Percentiles rank a stretch among this genome's conserved stretches.
Conservation (phyloP, 352 stramenopile genomes). For the Phytophthora nicotianae region DNA sequence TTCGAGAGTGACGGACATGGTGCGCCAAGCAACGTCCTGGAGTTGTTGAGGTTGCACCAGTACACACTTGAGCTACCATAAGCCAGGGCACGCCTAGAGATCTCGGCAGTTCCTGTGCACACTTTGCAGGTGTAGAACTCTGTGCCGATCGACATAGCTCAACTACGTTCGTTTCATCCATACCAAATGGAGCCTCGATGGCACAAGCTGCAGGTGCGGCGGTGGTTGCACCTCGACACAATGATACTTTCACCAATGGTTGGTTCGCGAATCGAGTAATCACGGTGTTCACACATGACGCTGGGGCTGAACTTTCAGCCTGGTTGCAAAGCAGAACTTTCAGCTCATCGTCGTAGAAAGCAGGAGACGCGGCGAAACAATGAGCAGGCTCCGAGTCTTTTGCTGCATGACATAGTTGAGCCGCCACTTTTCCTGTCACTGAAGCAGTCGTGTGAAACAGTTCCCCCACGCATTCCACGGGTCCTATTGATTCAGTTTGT, state of each 20-base stretch:
- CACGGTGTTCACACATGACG: conserved; percentile 35
- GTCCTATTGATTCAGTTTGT: conserved; percentile 26
- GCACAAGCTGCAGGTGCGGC: conserved; percentile 39
- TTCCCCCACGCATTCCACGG: conserved; percentile 32
- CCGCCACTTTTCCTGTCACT: conserved; percentile 7
- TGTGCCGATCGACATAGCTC: conserved; percentile 42
- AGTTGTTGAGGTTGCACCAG: conserved; percentile 32
- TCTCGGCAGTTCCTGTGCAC: conserved; percentile 36
- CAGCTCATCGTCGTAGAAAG: conserved; percentile 37
- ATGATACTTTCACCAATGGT: conserved; percentile 20
- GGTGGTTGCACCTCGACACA: conserved; percentile 42
- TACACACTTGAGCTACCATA: conserved; percentile 43
- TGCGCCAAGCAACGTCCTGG: conserved; percentile 54
- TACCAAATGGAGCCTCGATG: conserved; percentile 48
- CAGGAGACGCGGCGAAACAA: conserved; percentile 45
- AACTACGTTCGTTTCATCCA: conserved; percentile 40
- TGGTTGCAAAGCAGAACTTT: conserved; percentile 48
- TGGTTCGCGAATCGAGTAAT: conserved; percentile 27
- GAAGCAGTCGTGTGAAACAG: conserved; percentile 14
- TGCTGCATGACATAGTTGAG: conserved; percentile 34
- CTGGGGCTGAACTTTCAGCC: conserved; percentile 42
- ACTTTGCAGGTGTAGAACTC: conserved; percentile 40
- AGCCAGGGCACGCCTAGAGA: conserved; percentile 38
- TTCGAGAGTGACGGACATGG: conserved; percentile 28
- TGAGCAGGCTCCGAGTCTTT: conserved; percentile 35